Percentiles rank a stretch among this genome's conserved stretches.
Evolutionary conservation across 1,284 basidiomycete species (phyloP).

Genomic region (Sanghuangporus sanghuang): DNA sequence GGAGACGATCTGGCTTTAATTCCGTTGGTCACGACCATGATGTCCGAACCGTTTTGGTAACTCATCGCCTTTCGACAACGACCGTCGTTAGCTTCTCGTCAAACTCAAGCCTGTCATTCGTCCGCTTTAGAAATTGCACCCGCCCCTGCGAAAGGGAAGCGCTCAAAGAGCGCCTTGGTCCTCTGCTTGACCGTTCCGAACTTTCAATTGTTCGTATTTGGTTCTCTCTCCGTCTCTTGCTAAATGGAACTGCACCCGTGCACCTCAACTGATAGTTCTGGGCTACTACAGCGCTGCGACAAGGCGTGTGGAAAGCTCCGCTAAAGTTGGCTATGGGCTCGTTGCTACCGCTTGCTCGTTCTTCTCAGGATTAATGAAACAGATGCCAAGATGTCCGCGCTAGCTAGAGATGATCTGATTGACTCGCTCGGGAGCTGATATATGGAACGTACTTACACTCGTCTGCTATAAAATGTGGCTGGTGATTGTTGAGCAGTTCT

Average conservation of each 20-base stretch:
- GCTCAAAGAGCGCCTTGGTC: neutral
- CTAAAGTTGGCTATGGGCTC: neutral
- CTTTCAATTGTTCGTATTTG: neutral
- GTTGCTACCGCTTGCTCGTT: neutral
- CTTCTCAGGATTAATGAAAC: neutral
- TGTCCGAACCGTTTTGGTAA: neutral
- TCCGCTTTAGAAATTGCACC: neutral
- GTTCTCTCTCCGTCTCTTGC: neutral
- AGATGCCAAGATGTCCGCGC: neutral
- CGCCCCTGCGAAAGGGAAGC: neutral
- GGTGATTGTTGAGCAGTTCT: neutral
- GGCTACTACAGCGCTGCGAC: too few species aligned
- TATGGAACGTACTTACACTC: neutral
- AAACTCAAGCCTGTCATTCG: neutral
- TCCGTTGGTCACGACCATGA: too few species aligned
- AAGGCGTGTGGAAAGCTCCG: too few species aligned
- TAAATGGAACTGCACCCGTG: neutral
- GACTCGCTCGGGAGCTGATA: too few species aligned
- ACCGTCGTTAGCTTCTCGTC: neutral
- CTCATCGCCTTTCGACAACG: neutral
- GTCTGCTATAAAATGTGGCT: conserved; percentile 2
- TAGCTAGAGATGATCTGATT: neutral
- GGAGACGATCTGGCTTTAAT: too few species aligned
- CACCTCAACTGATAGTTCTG: too few species aligned
- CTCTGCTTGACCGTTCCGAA: neutral